A percentile compares a stretch with the other conserved stretches of the same genome.
Conservation (phyloP, 305 asterid genomes). For the Withania somnifera region DNA sequence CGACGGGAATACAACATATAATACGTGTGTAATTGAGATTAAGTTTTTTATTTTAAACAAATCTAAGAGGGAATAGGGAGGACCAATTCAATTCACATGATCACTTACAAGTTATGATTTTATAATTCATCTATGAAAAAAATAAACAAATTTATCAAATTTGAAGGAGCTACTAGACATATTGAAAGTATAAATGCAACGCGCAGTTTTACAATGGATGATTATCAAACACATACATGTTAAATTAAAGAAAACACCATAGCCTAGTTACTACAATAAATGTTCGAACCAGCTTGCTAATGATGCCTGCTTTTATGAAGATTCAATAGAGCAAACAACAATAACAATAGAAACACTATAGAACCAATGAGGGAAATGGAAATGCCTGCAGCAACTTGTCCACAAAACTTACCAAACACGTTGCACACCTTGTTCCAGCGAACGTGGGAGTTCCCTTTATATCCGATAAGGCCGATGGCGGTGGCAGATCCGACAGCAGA, state of each 20-base stretch:
- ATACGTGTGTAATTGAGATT: too few species aligned
- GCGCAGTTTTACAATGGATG: neutral
- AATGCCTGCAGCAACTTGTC: conserved; percentile 34
- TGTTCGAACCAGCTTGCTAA: neutral
- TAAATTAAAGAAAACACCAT: neutral
- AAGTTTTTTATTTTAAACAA: too few species aligned
- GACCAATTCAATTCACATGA: too few species aligned
- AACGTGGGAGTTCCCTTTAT: conserved; percentile 54
- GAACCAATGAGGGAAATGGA: conserved; percentile 35
- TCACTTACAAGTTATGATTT: too few species aligned
- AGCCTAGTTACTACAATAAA: neutral
- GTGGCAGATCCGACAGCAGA: conserved; percentile 53
- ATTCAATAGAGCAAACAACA: conserved; percentile 30
- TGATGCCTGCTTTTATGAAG: conserved; percentile 30
- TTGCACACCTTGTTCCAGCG: conserved; percentile 61
- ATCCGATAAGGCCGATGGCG: conserved; percentile 55
- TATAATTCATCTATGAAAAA: too few species aligned
- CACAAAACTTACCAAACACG: conserved; percentile 39
- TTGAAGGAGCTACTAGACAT: neutral
- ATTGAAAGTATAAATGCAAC: neutral
- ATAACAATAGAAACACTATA: conserved; percentile 29
- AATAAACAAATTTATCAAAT: too few species aligned
- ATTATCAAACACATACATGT: neutral
- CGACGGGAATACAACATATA: too few species aligned
- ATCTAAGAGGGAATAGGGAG: too few species aligned